A percentile compares a stretch with the other conserved stretches of the same genome.
Conservation (phyloP, 345 rosid species). For the Pistacia atlantica region DNA sequence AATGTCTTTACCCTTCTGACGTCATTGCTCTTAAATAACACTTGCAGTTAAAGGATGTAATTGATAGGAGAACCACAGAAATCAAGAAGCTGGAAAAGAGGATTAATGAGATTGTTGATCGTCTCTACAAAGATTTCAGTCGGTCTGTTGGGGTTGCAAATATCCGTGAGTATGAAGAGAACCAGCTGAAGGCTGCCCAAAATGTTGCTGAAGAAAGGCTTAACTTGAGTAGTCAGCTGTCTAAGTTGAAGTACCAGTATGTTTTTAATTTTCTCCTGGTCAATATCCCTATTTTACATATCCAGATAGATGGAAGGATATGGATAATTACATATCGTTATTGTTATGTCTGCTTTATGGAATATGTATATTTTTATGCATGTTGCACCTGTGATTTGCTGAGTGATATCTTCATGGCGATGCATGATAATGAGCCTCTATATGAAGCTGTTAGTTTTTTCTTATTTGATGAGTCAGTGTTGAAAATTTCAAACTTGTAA, state of each 20-base stretch:
- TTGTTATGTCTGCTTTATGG: background rate
- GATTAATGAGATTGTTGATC: conserved; percentile 88
- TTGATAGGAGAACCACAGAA: conserved; percentile 61
- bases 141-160: conserved; percentile 79
- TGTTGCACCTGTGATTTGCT: background rate
- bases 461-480: background rate
- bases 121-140: conserved; percentile 77
- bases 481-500: conserved; percentile 1
- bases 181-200: conserved; percentile 89
- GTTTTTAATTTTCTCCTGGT: conserved; percentile 35
- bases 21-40: conserved; percentile 19
- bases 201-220: conserved; percentile 90
- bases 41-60: conserved; percentile 64
- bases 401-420: conserved; percentile 1
- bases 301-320: background rate
- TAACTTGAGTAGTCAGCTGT: conserved; percentile 83
- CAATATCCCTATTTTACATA: background rate
- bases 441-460: background rate
- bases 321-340: background rate
- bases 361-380: background rate
- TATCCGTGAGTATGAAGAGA: conserved; percentile 96
- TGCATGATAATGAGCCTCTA: background rate
- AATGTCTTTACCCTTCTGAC: conserved; percentile 17
- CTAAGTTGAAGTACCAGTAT: conserved; percentile 96
- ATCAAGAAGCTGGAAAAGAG: conserved; percentile 78